Percentiles rank a stretch among this genome's conserved stretches.
phyloP scores from a whole-genome alignment of 768 basidiomycete genomes.

The Lentinula lateritia region DNA sequence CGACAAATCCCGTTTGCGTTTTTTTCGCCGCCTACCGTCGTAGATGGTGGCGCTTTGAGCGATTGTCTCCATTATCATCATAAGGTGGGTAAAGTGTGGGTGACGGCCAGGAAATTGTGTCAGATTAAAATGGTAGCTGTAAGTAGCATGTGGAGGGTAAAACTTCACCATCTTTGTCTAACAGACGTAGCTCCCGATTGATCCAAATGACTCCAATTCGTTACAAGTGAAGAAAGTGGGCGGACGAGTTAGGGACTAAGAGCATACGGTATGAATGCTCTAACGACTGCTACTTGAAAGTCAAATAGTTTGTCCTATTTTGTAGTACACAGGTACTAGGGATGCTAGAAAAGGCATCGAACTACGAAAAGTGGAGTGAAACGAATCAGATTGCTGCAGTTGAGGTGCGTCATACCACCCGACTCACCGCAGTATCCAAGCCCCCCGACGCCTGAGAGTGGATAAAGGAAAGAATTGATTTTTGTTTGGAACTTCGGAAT shows the following conservation, averaged over 20 bases:
- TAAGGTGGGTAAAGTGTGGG: background rate
- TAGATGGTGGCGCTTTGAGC: background rate
- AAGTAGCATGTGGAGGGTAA: background rate
- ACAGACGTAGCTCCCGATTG: background rate
- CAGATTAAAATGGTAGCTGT: background rate
- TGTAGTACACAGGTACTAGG: too few relatives aligned
- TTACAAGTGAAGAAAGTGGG: background rate
- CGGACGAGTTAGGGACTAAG: background rate
- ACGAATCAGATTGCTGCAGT: background rate
- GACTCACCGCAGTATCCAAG: background rate
- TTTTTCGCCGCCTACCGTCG: background rate
- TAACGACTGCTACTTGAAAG: too few relatives aligned
- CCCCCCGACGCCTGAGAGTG: background rate
- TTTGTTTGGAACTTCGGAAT: background rate
- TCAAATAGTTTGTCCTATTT: background rate
- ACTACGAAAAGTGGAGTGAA: too few relatives aligned
- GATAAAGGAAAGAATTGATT: background rate
- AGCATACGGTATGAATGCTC: background rate
- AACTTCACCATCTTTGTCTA: background rate
- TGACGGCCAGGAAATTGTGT: background rate
- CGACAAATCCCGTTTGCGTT: background rate
- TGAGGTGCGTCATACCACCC: background rate
- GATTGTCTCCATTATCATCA: background rate
- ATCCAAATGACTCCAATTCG: background rate
- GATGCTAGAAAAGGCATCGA: too few relatives aligned